Conservation (phyloP, 2,329 filamentous ascomycete genomes). For the Aspergillus hortae region DNA sequence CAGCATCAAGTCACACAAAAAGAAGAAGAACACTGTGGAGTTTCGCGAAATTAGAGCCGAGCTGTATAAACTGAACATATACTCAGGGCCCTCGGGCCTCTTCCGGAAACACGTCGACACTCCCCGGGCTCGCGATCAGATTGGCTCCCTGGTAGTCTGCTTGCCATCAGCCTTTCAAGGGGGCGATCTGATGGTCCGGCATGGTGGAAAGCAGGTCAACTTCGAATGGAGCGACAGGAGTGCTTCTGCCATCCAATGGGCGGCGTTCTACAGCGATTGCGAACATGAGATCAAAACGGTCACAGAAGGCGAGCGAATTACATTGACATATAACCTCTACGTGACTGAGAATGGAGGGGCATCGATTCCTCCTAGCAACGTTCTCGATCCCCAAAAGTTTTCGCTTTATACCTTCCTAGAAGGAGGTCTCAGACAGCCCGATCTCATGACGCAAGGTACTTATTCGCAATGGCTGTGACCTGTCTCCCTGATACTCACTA, state of each 20-base stretch:
- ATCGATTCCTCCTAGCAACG: conserved; percentile 5
- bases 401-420: conserved; percentile 35
- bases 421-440: conserved; percentile 24
- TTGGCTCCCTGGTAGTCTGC: conserved; percentile 55
- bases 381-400: conserved; percentile 31
- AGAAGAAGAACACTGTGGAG: conserved; percentile 8
- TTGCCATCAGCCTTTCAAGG: conserved; percentile 39
- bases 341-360: conserved; percentile 21
- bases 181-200: conserved; percentile 30
- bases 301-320: conserved; percentile 51
- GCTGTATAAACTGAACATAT: conserved; percentile 57
- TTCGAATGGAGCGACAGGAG: conserved; percentile 27
- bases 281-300: conserved; percentile 44
- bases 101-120: conserved; percentile 55
- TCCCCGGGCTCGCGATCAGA: conserved; percentile 46
- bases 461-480: no score
- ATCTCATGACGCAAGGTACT: conserved; percentile 38
- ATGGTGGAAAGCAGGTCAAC: conserved; percentile 22
- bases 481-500: neutral
- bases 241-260: conserved; percentile 29
- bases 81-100: conserved; percentile 49
- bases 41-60: conserved; percentile 46
- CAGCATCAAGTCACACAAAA: conserved; percentile 12
- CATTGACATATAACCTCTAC: conserved; percentile 59
- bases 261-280: conserved; percentile 37